Evolutionary conservation across 2,329 filamentous ascomycete genomes (phyloP).

Genomic region (Monosporascus sp.): DNA sequence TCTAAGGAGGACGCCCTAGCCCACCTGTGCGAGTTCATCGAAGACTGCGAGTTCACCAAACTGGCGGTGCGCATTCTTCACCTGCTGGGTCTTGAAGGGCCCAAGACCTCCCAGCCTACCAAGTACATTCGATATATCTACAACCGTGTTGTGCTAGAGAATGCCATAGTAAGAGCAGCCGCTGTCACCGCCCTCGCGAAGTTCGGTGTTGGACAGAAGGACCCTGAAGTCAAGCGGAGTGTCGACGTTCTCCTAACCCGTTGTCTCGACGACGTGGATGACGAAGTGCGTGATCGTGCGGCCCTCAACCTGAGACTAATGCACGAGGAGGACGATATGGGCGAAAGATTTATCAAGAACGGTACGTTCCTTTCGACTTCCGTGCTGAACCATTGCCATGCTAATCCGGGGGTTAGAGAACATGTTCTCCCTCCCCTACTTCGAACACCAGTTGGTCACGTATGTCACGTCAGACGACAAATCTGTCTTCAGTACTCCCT

Average conservation of each 20-base stretch:
- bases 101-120: slow-evolving; percentile 89
- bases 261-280: slow-evolving; percentile 94
- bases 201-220: slow-evolving; percentile 94
- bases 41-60: slow-evolving; percentile 99
- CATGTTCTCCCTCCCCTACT: slow-evolving; percentile 90
- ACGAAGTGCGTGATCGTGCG: slow-evolving; percentile 93
- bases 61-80: slow-evolving; percentile 92
- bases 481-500: slow-evolving; percentile 74
- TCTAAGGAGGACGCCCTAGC: slow-evolving; percentile 76
- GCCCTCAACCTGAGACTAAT: slow-evolving; percentile 89
- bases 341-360: slow-evolving; percentile 86
- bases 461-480: slow-evolving; percentile 93
- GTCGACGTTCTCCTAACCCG: slow-evolving; percentile 87
- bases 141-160: slow-evolving; percentile 95
- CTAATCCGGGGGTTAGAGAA: slow-evolving; percentile 56
- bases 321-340: slow-evolving; percentile 83
- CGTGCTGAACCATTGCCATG: slow-evolving; percentile 1
- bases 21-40: slow-evolving; percentile 97
- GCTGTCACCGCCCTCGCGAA: slow-evolving; percentile 94
- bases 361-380: slow-evolving; percentile 45
- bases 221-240: slow-evolving; percentile 93
- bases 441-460: slow-evolving; percentile 95
- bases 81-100: slow-evolving; percentile 87
- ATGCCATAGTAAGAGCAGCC: slow-evolving; percentile 89
- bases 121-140: slow-evolving; percentile 99